A percentile compares a stretch with the other conserved stretches of the same genome.
These are phyloP conservation scores for Serendipita sp. DNA, from an alignment of 768 basidiomycete genomes.

Conservation along the genomic window DNA sequence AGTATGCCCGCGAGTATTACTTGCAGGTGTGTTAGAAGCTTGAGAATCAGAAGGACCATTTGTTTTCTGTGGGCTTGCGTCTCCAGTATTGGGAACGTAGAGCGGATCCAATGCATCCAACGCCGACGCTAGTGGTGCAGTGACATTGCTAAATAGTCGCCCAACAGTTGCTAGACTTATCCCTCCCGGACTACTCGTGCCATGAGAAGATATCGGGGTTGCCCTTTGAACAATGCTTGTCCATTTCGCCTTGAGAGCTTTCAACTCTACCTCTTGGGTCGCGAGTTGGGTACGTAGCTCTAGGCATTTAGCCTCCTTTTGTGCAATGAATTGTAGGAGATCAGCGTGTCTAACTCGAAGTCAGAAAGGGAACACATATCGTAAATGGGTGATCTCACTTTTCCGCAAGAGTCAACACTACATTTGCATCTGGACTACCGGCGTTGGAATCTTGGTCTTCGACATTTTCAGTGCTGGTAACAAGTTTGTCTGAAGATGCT, in stretches of 20 bases:
- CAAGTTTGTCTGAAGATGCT: too few relatives aligned
- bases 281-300: conserved; percentile 64
- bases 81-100: not conserved
- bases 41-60: not conserved
- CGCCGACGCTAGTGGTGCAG: not conserved
- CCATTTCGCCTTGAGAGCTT: conserved; percentile 70
- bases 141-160: conserved; percentile 1
- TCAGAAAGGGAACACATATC: not conserved
- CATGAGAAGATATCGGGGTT: not conserved
- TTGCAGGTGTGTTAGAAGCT: not conserved
- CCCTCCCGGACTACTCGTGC: conserved; percentile 34
- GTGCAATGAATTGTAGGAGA: conserved; percentile 67
- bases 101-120: not conserved
- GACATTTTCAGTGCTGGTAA: too few relatives aligned
- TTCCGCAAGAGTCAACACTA: conserved; percentile 43
- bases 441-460: not conserved
- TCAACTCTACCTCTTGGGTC: conserved; percentile 55
- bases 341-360: conserved; percentile 48
- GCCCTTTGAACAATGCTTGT: conserved; percentile 42
- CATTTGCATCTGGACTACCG: not conserved
- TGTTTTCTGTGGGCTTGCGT: not conserved
- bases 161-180: conserved; percentile 27
- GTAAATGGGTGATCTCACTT: conserved; percentile 32
- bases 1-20: not conserved
- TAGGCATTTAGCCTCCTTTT: conserved; percentile 72